A percentile compares a stretch with the other conserved stretches of the same genome.
Evolutionary conservation across 352 stramenopile genomes (phyloP).

Genomic region (Pythium angustatum): DNA sequence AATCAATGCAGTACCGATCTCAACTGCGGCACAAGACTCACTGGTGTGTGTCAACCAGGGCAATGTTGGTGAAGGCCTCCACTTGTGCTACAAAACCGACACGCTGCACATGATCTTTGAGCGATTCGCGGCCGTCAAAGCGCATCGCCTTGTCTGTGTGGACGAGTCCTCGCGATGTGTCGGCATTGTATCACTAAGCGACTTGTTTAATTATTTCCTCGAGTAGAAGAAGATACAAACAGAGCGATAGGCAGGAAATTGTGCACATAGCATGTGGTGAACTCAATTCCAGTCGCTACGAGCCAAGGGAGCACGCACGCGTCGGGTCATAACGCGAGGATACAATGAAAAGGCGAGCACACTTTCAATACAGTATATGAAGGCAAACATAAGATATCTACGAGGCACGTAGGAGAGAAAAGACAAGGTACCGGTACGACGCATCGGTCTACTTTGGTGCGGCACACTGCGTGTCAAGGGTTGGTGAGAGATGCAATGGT

Average conservation of each 20-base stretch:
- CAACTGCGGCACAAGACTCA: not conserved
- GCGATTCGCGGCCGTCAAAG: slow-evolving; percentile 83
- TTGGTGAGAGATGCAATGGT: too few relatives aligned
- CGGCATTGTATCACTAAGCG: slow-evolving; percentile 83
- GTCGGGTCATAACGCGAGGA: not conserved
- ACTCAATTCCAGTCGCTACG: not conserved
- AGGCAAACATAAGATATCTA: too few relatives aligned
- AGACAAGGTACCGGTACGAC: too few relatives aligned
- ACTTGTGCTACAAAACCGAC: slow-evolving; percentile 88
- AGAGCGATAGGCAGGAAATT: slow-evolving; percentile 12
- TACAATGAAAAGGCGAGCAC: not conserved
- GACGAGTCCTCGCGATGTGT: slow-evolving; percentile 84
- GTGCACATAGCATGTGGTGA: not conserved
- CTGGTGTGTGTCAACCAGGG: slow-evolving; percentile 35
- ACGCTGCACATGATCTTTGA: slow-evolving; percentile 91
- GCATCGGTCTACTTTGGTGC: too few relatives aligned
- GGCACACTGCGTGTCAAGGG: too few relatives aligned
- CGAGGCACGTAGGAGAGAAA: too few relatives aligned
- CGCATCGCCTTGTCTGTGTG: slow-evolving; percentile 85
- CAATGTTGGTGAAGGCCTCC: slow-evolving; percentile 77
- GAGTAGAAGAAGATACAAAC: slow-evolving; percentile 45
- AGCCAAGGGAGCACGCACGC: not conserved
- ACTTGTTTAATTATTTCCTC: slow-evolving; percentile 92
- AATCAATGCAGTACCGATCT: not conserved
- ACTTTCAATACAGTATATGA: too few relatives aligned